Percentiles rank a stretch among this genome's conserved stretches.
Conservation (phyloP, 768 basidiomycete species). For the Lactarius evosmus region DNA sequence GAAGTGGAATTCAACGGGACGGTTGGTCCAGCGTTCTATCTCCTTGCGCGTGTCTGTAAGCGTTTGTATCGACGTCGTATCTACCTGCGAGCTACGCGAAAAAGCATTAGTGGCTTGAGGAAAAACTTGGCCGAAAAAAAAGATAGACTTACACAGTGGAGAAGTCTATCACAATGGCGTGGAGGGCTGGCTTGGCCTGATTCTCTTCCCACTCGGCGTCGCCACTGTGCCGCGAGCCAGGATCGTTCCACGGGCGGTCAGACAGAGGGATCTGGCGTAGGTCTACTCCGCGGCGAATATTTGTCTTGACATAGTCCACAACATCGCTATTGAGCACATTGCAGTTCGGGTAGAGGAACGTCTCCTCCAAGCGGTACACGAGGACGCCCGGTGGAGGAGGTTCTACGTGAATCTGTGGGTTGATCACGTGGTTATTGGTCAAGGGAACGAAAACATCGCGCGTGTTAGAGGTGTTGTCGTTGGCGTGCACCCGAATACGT, state of each 20-base stretch:
- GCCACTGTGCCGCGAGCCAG: constrained; percentile 58
- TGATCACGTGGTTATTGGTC: constrained; percentile 52
- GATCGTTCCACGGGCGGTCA: constrained; percentile 94
- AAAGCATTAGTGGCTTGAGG: constrained; percentile 4
- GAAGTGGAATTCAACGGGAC: constrained; percentile 90
- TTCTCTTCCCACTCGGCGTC: constrained; percentile 50
- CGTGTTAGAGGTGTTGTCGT: constrained; percentile 34
- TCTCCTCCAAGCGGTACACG: constrained; percentile 90
- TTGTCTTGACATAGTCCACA: constrained; percentile 75
- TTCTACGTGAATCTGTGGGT: constrained; percentile 65
- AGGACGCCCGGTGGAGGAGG: constrained; percentile 84
- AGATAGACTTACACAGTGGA: constrained; percentile 59
- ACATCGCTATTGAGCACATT: constrained; percentile 65
- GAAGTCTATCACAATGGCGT: constrained; percentile 91
- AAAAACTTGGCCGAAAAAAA: background rate
- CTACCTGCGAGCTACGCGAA: constrained; percentile 69
- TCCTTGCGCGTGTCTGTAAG: constrained; percentile 84
- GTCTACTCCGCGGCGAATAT: constrained; percentile 75
- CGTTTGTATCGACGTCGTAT: constrained; percentile 88
- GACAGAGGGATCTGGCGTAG: constrained; percentile 55
- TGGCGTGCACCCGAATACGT: constrained; percentile 58
- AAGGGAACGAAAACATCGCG: constrained; percentile 88
- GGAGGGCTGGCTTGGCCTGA: constrained; percentile 59
- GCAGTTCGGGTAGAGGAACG: constrained; percentile 81
- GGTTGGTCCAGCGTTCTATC: constrained; percentile 85